Evolutionary conservation across 257 asterid genomes (phyloP), one percentile per base, ranked within the genome.

Genomic region (Schizonepeta tenuifolia): DNA sequence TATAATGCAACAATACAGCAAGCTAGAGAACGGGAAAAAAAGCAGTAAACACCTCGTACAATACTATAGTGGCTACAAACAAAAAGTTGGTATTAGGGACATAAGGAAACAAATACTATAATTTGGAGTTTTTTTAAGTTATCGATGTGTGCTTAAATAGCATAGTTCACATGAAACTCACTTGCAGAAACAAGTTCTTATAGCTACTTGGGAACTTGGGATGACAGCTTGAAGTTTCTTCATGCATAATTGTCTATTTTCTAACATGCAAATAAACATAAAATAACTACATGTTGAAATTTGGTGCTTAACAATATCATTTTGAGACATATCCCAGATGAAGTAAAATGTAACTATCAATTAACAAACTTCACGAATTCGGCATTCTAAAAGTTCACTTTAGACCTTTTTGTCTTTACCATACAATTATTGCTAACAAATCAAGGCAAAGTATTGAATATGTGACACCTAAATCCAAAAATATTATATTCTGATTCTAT

Each of bases 261-360:
- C 11, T 10, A 63, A 72, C 26, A 9, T 8, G 35, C 1, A 35
- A 4, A 55, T 5, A 2, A 18, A 21, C 56, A 20, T 35, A 51
- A 38, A 35, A 26, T 7, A 22, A 24, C 63, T 51, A 60, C 36
- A 72, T 38, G 36, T 24, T 20, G 53, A 20, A 53, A 28, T 44
- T 15, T 38, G 18, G 22, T 57, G 49, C 24, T 15, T 67, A 59
- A 64, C 58, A 35, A 22, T 68, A n/a, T 6, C 56, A 28, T 8
- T 64, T 26, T 18, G 15, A 5, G 17, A 31, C 67, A 65, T 2
- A 73, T 40, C 57, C 46, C n/a, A 21, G 35, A 33, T 46, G n/a
- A n/a, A 17, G 66, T 54, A 55, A 65, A 43, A 44, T 6, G 33
- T 65, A 26, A 72, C 28, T 36, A 58, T 77, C 56, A 47, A 8